A percentile compares a stretch with the other conserved stretches of the same genome.
Evolutionary conservation across 768 basidiomycete species (phyloP).

Genomic region (Clavaria fumosa): DNA sequence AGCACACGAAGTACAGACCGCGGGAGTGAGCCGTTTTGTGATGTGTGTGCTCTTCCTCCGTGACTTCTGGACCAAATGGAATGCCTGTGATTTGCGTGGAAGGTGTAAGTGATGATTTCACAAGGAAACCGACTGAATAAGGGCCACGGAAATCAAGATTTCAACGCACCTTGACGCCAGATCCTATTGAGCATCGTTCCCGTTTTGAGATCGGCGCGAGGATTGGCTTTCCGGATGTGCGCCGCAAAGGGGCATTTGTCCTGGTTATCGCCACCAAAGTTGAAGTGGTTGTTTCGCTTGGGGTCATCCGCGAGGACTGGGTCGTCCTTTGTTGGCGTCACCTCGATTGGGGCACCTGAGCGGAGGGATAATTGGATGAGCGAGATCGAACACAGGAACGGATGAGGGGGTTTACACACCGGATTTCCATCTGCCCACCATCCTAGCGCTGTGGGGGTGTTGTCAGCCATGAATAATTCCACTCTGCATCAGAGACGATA

Average conservation of each 20-base stretch:
- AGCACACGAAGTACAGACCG: constrained; percentile 31
- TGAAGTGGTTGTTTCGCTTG: constrained; percentile 13
- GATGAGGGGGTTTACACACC: constrained; percentile 19
- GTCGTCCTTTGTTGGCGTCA: constrained; percentile 29
- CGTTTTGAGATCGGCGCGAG: constrained; percentile 27
- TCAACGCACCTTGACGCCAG: constrained; percentile 3
- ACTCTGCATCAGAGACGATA: neutral
- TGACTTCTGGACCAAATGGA: constrained; percentile 38
- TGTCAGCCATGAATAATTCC: neutral
- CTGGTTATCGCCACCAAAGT: constrained; percentile 10
- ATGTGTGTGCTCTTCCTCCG: constrained; percentile 19
- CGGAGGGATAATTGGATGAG: neutral
- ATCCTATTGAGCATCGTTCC: constrained; percentile 8
- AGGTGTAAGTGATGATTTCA: constrained; percentile 29
- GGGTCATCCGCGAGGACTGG: constrained; percentile 21
- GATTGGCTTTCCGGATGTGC: constrained; percentile 31
- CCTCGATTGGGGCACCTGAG: constrained; percentile 30
- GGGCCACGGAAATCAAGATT: too few relatives aligned
- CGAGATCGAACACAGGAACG: neutral
- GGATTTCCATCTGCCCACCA: constrained; percentile 42
- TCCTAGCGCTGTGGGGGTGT: constrained; percentile 20
- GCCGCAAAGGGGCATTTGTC: constrained; percentile 33
- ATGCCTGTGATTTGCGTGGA: too few relatives aligned
- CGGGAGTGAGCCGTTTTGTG: constrained; percentile 31
- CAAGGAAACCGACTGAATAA: constrained; percentile 8